Conservation (phyloP, 2,329 filamentous ascomycete species). For the Ceratocystiopsis brevicomis region DNA sequence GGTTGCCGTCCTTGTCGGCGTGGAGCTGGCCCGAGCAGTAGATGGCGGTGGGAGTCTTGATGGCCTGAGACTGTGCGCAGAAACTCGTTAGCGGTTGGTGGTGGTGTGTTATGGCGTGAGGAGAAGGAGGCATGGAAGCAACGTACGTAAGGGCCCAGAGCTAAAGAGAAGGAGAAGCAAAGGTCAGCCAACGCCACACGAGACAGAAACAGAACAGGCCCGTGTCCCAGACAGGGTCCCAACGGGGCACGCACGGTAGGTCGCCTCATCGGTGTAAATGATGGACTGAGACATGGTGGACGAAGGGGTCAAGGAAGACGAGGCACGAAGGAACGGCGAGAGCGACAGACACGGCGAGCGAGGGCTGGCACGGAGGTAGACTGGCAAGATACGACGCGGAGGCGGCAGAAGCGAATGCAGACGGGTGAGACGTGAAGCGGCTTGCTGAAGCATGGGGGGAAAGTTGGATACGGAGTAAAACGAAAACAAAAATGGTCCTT, state of each 20-base stretch:
- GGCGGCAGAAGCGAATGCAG: background rate
- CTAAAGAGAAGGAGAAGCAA: slow-evolving; percentile 16
- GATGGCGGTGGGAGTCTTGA: slow-evolving; percentile 45
- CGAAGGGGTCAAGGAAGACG: slow-evolving; percentile 4
- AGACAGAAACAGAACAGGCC: too few relatives aligned
- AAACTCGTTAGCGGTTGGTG: background rate
- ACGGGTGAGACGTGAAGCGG: too few relatives aligned
- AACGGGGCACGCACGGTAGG: slow-evolving; percentile 29
- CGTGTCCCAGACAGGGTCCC: too few relatives aligned
- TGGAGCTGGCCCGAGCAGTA: slow-evolving; percentile 58
- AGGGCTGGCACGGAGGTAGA: background rate
- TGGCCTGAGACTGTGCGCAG: slow-evolving; percentile 29
- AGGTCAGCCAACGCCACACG: too few relatives aligned
- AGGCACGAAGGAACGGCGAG: background rate
- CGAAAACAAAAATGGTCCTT: too few relatives aligned
- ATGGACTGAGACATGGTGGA: slow-evolving; percentile 24
- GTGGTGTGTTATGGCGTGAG: too few relatives aligned
- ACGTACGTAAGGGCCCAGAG: slow-evolving; percentile 45
- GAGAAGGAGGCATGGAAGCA: too few relatives aligned
- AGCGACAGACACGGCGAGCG: background rate
- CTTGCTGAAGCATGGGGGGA: too few relatives aligned
- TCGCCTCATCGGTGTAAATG: slow-evolving; percentile 39
- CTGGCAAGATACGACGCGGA: too few relatives aligned
- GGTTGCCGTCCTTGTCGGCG: slow-evolving; percentile 33
- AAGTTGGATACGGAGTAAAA: too few relatives aligned